Evolutionary conservation across 2,329 filamentous ascomycete species (phyloP).

Genomic region (Arachnopeziza araneosa): DNA sequence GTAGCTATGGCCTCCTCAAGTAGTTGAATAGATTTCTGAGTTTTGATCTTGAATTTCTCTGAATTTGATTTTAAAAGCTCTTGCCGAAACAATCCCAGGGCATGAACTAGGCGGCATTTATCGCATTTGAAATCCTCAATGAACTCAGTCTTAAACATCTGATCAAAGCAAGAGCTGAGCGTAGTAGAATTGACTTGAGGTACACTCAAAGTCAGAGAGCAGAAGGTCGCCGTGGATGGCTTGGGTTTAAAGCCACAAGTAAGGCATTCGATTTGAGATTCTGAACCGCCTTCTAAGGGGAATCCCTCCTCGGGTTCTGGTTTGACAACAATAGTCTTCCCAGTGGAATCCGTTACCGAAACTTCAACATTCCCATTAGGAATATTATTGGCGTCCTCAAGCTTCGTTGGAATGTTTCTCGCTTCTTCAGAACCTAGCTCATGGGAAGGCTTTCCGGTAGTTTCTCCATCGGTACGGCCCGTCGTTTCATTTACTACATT

Average conservation of each 20-base stretch:
- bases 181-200: slow-evolving; percentile 77
- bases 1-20: slow-evolving; percentile 66
- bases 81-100: slow-evolving; percentile 54
- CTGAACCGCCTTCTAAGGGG: slow-evolving; percentile 83
- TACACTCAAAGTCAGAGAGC: slow-evolving; percentile 86
- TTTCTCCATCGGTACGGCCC: slow-evolving; percentile 4
- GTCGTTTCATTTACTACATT: not conserved
- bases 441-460: slow-evolving; percentile 5
- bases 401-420: not conserved
- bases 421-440: slow-evolving; percentile 8
- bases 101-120: slow-evolving; percentile 80
- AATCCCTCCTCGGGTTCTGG: slow-evolving; percentile 61
- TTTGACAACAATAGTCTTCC: not conserved
- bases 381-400: not conserved
- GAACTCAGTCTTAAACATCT: slow-evolving; percentile 88
- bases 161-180: slow-evolving; percentile 84
- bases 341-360: not conserved
- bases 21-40: slow-evolving; percentile 56
- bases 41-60: slow-evolving; percentile 42
- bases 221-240: slow-evolving; percentile 77
- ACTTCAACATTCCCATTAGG: not conserved
- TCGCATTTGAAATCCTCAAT: slow-evolving; percentile 98
- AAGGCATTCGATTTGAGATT: slow-evolving; percentile 92
- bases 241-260: slow-evolving; percentile 87
- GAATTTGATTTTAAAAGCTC: slow-evolving; percentile 53